Percentiles rank a stretch among this genome's conserved stretches.
Conservation (phyloP, 805 yeast species). For the Ogataea paraovalis region DNA sequence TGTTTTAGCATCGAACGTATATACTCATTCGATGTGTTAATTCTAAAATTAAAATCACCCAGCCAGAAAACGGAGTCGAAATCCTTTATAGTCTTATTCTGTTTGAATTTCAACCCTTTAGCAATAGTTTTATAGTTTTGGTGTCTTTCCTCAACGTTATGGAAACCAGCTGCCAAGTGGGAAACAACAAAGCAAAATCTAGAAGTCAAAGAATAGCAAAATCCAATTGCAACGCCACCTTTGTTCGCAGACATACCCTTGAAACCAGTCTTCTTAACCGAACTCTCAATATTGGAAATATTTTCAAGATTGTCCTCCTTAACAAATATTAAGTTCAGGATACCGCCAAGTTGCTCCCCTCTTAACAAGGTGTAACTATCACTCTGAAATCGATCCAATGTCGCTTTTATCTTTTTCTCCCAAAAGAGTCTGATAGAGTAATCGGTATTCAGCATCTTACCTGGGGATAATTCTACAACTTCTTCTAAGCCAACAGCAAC, state of each 20-base stretch:
- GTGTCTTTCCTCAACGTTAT: conserved; percentile 77
- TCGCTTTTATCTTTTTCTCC: conserved; percentile 56
- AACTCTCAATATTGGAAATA: conserved; percentile 62
- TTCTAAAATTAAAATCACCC: conserved; percentile 91
- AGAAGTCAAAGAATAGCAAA: conserved; percentile 49
- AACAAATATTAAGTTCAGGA: conserved; percentile 65
- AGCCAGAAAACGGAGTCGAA: conserved; percentile 85
- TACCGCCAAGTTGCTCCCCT: conserved; percentile 84
- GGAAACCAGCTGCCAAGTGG: conserved; percentile 92
- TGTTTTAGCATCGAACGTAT: conserved; percentile 42
- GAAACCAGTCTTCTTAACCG: conserved; percentile 84
- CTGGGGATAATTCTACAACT: conserved; percentile 76
- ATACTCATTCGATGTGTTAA: conserved; percentile 64
- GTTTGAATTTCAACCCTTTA: conserved; percentile 63
- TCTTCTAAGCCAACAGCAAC: conserved; percentile 87
- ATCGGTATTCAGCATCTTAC: conserved; percentile 79
- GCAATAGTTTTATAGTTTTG: conserved; percentile 79
- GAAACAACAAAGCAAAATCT: conserved; percentile 76
- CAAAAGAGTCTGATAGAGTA: conserved; percentile 54
- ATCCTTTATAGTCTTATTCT: conserved; percentile 56
- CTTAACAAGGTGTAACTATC: conserved; percentile 47
- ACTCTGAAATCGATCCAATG: conserved; percentile 38
- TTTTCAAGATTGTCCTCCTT: conserved; percentile 47
- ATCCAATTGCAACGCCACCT: conserved; percentile 56
- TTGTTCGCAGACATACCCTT: conserved; percentile 80